Evolutionary conservation across 2,329 filamentous ascomycete species (phyloP).

Genomic region (Trichoderma oligosporum): DNA sequence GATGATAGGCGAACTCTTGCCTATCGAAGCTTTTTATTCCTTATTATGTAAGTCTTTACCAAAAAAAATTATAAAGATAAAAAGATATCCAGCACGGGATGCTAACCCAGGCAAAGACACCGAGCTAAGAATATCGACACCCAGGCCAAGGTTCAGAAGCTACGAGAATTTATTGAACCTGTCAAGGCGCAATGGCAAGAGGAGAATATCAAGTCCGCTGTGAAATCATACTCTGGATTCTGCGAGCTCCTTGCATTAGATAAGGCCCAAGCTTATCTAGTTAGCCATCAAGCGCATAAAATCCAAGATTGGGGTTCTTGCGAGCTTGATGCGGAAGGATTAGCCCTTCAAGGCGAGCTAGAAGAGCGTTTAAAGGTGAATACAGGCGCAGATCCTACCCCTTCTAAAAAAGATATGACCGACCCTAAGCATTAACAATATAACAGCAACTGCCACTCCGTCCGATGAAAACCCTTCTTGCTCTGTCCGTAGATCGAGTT

Average conservation of each 20-base stretch:
- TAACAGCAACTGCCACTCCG: slow-evolving; percentile 68
- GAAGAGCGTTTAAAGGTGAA: slow-evolving; percentile 67
- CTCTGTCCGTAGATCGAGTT: slow-evolving; percentile 85
- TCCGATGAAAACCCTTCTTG: slow-evolving; percentile 86
- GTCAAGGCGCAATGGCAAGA: slow-evolving; percentile 78
- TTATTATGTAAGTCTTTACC: slow-evolving; percentile 67
- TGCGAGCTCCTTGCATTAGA: slow-evolving; percentile 75
- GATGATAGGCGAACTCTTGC: slow-evolving; percentile 84
- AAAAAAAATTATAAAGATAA: neutral
- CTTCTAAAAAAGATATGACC: neutral
- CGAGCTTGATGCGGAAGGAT: slow-evolving; percentile 73
- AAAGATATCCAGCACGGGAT: neutral
- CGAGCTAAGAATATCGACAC: slow-evolving; percentile 73
- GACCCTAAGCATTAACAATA: slow-evolving; percentile 16
- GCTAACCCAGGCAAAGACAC: slow-evolving; percentile 53
- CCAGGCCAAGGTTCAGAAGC: slow-evolving; percentile 64
- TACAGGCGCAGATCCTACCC: neutral
- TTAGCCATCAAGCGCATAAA: slow-evolving; percentile 66
- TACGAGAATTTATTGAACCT: slow-evolving; percentile 76
- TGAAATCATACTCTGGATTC: slow-evolving; percentile 75
- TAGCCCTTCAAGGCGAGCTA: slow-evolving; percentile 72
- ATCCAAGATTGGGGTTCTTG: slow-evolving; percentile 79
- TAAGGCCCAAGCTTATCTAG: slow-evolving; percentile 76
- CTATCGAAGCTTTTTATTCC: slow-evolving; percentile 86
- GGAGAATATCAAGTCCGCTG: slow-evolving; percentile 60